Percentiles rank a stretch among this genome's conserved stretches.
These are phyloP conservation scores for Eucalyptus pumila DNA, from an alignment of 345 rosid species.

Conservation along the genomic window DNA sequence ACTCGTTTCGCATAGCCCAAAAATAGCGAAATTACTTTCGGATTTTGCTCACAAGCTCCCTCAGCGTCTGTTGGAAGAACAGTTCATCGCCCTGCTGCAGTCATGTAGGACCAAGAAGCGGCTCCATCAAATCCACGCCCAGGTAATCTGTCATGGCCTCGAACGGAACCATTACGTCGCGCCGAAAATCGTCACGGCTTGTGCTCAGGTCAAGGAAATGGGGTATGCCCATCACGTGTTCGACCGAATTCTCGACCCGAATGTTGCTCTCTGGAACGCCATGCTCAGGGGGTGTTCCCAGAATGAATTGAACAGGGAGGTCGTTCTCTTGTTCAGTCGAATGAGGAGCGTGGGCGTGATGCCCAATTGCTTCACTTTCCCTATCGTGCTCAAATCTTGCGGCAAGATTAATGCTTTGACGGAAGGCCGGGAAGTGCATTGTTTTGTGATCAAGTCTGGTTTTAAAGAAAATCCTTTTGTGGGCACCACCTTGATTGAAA, in stretches of 20 bases:
- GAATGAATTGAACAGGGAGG: constrained; percentile 21
- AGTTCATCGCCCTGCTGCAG: constrained; percentile 33
- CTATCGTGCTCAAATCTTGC: constrained; percentile 56
- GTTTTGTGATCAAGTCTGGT: constrained; percentile 51
- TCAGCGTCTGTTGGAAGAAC: constrained; percentile 22
- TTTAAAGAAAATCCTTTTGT: constrained; percentile 39
- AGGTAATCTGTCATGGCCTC: constrained; percentile 21
- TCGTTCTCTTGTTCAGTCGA: constrained; percentile 19
- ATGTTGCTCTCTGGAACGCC: constrained; percentile 44
- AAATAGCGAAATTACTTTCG: not conserved
- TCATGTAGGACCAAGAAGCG: constrained; percentile 51
- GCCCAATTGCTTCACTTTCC: constrained; percentile 75
- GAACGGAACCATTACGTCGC: constrained; percentile 18
- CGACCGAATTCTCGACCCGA: constrained; percentile 44
- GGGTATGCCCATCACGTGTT: constrained; percentile 56
- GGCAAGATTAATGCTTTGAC: constrained; percentile 24
- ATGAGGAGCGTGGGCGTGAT: constrained; percentile 36
- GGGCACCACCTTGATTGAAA: constrained; percentile 53
- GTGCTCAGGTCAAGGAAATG: not conserved
- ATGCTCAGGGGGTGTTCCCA: constrained; percentile 46
- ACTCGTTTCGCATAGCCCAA: not conserved
- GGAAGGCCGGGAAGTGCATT: constrained; percentile 57
- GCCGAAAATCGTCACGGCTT: constrained; percentile 30
- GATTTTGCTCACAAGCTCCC: not conserved
- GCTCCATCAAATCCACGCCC: constrained; percentile 50